phyloP scores from a whole-genome alignment of 2,329 filamentous ascomycete species.

The Aspergillus aculeatinus region DNA sequence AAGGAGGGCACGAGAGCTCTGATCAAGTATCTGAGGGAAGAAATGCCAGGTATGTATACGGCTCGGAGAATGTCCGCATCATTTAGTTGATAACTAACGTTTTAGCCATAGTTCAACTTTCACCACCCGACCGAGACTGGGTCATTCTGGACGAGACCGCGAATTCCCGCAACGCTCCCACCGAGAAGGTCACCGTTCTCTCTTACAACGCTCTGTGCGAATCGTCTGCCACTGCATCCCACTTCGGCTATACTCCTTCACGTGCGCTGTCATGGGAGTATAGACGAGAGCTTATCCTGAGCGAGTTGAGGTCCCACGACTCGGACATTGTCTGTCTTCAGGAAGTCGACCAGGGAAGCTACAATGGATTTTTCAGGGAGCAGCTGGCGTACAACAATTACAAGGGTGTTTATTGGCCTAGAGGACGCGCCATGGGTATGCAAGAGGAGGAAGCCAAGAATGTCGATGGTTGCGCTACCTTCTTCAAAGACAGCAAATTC shows the following conservation, averaged over 20 bases:
- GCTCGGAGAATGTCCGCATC: not conserved
- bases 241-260: slow-evolving; percentile 88
- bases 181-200: slow-evolving; percentile 75
- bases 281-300: slow-evolving; percentile 76
- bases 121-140: slow-evolving; percentile 73
- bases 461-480: slow-evolving; percentile 96
- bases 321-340: slow-evolving; percentile 92
- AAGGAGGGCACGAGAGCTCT: slow-evolving; percentile 84
- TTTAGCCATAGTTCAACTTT: slow-evolving; percentile 64
- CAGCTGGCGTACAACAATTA: slow-evolving; percentile 83
- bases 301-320: slow-evolving; percentile 74
- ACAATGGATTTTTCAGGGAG: slow-evolving; percentile 87
- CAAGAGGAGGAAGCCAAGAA: slow-evolving; percentile 78
- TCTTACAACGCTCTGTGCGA: slow-evolving; percentile 97
- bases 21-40: slow-evolving; percentile 78
- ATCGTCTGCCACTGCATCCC: slow-evolving; percentile 78
- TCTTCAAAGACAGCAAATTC: slow-evolving; percentile 94
- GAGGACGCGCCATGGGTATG: slow-evolving; percentile 89
- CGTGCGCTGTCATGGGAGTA: slow-evolving; percentile 83
- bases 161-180: slow-evolving; percentile 49
- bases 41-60: slow-evolving; percentile 69
- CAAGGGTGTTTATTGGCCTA: slow-evolving; percentile 90
- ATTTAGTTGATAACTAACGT: slow-evolving; percentile 13
- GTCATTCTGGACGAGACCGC: slow-evolving; percentile 66
- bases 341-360: slow-evolving; percentile 88